Base-by-base conservation (phyloP, 768 basidiomycete species). In the Calocybe gangraenosa region DNA sequence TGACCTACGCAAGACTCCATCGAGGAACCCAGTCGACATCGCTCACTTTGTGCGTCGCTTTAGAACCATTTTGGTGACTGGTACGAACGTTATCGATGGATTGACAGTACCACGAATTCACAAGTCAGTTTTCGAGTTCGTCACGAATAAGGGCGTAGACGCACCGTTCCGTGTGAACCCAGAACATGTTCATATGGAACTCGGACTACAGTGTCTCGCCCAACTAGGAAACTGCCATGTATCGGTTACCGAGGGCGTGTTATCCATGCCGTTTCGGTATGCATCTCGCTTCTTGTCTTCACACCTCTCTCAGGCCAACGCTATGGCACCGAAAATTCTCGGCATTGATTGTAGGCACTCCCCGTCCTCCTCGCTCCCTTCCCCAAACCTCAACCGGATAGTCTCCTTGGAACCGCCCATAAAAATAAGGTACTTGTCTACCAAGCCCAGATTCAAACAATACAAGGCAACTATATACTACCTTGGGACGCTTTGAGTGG, bases 71-170 rank as follows among this genome's bases (percentile, higher is more conserved):
- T 22, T 55, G 25, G 54, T 55, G 7, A 28, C 44, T 8, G 53
- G 53, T 11, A 21, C 38, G 8, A 35, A 41, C 21, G 31, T 31
- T 7, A 41, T 55, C 18, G 37, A 40, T 13, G 18, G 21, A n/a
- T 4, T 30, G 35, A 55, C 53, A 21, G 25, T 47, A 18, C 54
- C 50, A 18, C 47, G 50, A 2, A 23, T 55, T 19, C 54, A 55
- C 25, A 49, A 46, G 42, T 56, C 54, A 21, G 50, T 56, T 19
- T 46, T 42, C 42, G 54, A 53, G 9, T 52, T 50, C 34, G 38
- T 47, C 33, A 53, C 51, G 14, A 46, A 40, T 28, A 13, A 45
- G 13, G 19, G 31, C 20, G 41, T 42, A 7, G 41, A 42, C 31
- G 6, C 37, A 14, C 37, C 7, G 3, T 45, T 41, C 13, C 43